Evolutionary conservation across 2,329 filamentous ascomycete genomes (phyloP).

Genomic region (Colletotrichum cereale): DNA sequence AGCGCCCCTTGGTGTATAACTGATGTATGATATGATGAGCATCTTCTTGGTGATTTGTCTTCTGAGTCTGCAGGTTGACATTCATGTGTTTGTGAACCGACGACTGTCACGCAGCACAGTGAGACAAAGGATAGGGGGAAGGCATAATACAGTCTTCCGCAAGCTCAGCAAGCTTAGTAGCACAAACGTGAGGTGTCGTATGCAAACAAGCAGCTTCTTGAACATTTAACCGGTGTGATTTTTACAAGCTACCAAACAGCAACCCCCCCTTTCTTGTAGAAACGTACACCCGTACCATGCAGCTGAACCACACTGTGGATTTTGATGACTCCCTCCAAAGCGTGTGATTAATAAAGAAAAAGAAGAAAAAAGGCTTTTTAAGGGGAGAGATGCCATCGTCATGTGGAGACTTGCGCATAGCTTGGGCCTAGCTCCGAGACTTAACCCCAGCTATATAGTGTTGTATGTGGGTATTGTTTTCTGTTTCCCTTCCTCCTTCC

Average conservation of each 20-base stretch:
- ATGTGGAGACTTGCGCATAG: background rate
- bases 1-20: background rate
- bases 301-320: background rate
- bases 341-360: background rate
- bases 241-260: background rate
- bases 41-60: background rate
- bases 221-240: background rate
- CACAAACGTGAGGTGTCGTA: too few species aligned
- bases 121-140: background rate
- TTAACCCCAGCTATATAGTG: background rate
- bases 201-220: background rate
- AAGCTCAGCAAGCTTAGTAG: background rate
- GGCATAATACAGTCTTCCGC: background rate
- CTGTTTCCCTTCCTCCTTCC: background rate
- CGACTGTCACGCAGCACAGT: background rate
- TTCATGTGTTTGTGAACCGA: background rate
- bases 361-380: background rate
- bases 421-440: background rate
- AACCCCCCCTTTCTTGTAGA: background rate
- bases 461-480: constrained; percentile 26
- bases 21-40: background rate
- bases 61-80: too few species aligned
- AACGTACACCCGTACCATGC: background rate
- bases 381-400: background rate
- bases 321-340: background rate